phyloP scores from a whole-genome alignment of 2,329 filamentous ascomycete species.

The Alternaria ethzedia region DNA sequence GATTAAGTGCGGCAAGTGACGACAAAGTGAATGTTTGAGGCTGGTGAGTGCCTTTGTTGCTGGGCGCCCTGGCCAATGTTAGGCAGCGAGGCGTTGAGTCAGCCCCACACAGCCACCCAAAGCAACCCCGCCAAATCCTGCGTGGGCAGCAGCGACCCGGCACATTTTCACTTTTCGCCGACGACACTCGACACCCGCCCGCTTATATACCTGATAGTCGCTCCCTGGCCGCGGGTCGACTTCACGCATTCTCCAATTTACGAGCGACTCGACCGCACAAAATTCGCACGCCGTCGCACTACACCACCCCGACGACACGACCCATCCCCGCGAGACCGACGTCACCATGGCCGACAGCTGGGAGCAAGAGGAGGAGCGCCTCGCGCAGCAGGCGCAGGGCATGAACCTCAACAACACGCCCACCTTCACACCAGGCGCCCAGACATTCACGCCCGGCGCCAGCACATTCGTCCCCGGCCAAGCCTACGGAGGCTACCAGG shows the following conservation, averaged over 20 bases:
- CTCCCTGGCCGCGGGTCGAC: conserved; percentile 7
- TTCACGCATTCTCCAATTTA: neutral
- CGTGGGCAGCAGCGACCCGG: conserved; percentile 27
- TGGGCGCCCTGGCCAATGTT: conserved; percentile 29
- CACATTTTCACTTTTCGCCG: conserved; percentile 32
- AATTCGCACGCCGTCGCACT: neutral
- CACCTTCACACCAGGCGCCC: conserved; percentile 21
- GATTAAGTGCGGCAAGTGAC: neutral
- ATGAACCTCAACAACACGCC: conserved; percentile 40
- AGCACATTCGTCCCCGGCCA: conserved; percentile 13
- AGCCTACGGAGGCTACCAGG: conserved; percentile 59
- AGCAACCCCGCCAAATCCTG: conserved; percentile 28
- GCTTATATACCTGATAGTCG: conserved; percentile 9
- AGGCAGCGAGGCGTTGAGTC: conserved; percentile 30
- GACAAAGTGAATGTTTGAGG: conserved; percentile 3
- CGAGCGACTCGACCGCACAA: neutral
- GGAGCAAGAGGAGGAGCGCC: conserved; percentile 87
- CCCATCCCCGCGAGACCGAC: conserved; percentile 12
- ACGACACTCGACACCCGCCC: conserved; percentile 9
- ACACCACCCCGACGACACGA: conserved; percentile 8
- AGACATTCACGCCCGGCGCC: conserved; percentile 12
- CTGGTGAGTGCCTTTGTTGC: conserved; percentile 21
- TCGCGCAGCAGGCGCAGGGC: conserved; percentile 68
- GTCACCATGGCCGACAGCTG: conserved; percentile 82
- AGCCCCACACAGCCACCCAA: conserved; percentile 21